Percentiles rank a stretch among this genome's conserved stretches.
phyloP scores from a whole-genome alignment of 2,329 filamentous ascomycete species.

The Penicillium nordicum region DNA sequence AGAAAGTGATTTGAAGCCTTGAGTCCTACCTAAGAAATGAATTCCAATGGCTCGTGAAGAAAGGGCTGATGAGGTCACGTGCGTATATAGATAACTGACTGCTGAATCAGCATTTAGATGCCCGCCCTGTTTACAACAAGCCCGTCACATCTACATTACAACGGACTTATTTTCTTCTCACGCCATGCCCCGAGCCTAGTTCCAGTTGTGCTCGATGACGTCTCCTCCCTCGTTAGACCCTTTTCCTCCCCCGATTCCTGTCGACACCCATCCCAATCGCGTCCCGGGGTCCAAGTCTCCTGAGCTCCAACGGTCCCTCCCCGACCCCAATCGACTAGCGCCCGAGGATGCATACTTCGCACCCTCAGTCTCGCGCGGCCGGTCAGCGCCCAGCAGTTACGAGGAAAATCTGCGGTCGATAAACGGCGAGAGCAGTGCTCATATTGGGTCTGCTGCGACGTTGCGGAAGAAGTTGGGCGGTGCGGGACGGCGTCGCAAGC shows the following conservation, averaged over 20 bases:
- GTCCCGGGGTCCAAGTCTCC: slow-evolving; percentile 36
- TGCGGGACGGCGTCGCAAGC: slow-evolving; percentile 63
- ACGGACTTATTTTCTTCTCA: slow-evolving; percentile 5
- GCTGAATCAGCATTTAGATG: slow-evolving; percentile 5
- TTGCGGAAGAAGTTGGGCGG: slow-evolving; percentile 51
- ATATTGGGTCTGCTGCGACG: slow-evolving; percentile 37
- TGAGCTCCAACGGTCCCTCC: slow-evolving; percentile 39
- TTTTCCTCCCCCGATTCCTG: slow-evolving; percentile 44
- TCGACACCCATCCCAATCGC: slow-evolving; percentile 47
- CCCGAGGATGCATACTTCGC: slow-evolving; percentile 79
- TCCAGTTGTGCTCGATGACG: slow-evolving; percentile 31
- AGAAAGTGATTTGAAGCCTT: not conserved
- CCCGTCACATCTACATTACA: not conserved
- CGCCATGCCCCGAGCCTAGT: slow-evolving; percentile 31
- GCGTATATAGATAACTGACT: not conserved
- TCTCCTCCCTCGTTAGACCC: slow-evolving; percentile 34
- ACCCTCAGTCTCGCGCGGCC: slow-evolving; percentile 57
- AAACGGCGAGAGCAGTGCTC: slow-evolving; percentile 43
- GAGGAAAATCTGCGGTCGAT: slow-evolving; percentile 33
- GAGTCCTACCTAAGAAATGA: not conserved
- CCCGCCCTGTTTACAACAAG: slow-evolving; percentile 3
- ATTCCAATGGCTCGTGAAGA: not conserved
- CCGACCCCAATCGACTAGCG: slow-evolving; percentile 67
- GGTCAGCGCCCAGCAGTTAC: slow-evolving; percentile 40
- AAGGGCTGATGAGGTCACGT: slow-evolving; percentile 4